These are phyloP conservation scores for Coemansia sp. DNA, from an alignment of 192 early-diverging fungal genomes.

Conservation along the genomic window DNA sequence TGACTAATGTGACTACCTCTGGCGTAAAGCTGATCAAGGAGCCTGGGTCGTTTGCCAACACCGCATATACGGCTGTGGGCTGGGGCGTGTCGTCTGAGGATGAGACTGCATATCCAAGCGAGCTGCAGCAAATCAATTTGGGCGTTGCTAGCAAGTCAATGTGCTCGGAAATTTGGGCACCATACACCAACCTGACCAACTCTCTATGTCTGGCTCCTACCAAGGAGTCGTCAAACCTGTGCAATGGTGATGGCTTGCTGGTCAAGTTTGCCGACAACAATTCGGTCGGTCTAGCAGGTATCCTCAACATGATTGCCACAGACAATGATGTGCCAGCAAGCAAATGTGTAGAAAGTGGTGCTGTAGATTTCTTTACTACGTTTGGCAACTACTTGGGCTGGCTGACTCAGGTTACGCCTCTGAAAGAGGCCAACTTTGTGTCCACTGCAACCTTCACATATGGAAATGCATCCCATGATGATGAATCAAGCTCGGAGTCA, in stretches of 20 bases:
- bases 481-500: conserved; percentile 9
- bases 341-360: conserved; percentile 22
- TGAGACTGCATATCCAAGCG: conserved; percentile 1
- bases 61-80: conserved; percentile 34
- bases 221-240: conserved; percentile 39
- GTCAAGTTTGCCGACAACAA: conserved; percentile 29
- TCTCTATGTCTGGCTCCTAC: conserved; percentile 41
- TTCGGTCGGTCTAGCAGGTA: conserved; percentile 37
- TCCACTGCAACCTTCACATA: conserved; percentile 36
- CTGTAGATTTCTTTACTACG: conserved; percentile 45
- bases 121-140: conserved; percentile 27
- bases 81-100: conserved; percentile 14
- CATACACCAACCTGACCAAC: conserved; percentile 47
- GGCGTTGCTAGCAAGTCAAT: conserved; percentile 31
- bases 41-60: conserved; percentile 13
- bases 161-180: conserved; percentile 41
- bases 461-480: not conserved
- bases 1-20: conserved; percentile 16
- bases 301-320: conserved; percentile 46
- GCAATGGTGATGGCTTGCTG: conserved; percentile 38
- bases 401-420: conserved; percentile 45
- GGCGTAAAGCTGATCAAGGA: conserved; percentile 35
- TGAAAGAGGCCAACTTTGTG: conserved; percentile 37
- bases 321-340: conserved; percentile 29
- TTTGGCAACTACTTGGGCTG: conserved; percentile 50